A percentile compares a stretch with the other conserved stretches of the same genome.
These are phyloP conservation scores for Linnemannia schmuckeri DNA, from an alignment of 192 early-diverging fungal species.

Conservation along the genomic window DNA sequence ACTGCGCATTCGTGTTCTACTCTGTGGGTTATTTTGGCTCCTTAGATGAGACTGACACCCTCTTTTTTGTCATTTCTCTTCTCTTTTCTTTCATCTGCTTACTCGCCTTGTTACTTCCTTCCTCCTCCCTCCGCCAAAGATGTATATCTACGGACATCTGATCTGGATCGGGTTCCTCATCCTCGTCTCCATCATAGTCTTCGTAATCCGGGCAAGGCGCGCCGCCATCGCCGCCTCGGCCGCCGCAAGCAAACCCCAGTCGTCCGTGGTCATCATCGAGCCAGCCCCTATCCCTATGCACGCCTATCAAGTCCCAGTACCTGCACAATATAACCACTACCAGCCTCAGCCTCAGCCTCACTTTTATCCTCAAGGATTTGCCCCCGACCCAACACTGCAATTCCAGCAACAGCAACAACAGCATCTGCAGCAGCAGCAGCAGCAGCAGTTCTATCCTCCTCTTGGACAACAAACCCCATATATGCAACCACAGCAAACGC, in stretches of 20 bases:
- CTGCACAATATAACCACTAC: not conserved
- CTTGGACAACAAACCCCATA: not conserved
- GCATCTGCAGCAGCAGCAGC: not conserved
- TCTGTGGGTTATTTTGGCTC: no score
- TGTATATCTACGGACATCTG: not conserved
- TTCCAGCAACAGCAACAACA: not conserved
- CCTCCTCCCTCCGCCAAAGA: not conserved
- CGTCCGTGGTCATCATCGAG: not conserved
- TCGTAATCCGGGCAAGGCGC: not conserved
- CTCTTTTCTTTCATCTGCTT: not conserved
- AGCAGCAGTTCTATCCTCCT: slow-evolving; percentile 1
- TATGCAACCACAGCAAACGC: not conserved
- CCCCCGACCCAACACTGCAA: not conserved
- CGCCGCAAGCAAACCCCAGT: not conserved
- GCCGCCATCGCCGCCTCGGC: not conserved
- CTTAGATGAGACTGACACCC: no score
- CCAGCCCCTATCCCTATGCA: not conserved
- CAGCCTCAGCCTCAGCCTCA: not conserved
- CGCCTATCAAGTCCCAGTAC: not conserved
- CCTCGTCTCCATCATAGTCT: not conserved
- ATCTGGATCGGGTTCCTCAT: not conserved
- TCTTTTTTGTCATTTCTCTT: not conserved
- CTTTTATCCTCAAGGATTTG: not conserved
- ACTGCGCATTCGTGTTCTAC: not conserved
- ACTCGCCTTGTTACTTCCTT: not conserved